A percentile compares a stretch with the other conserved stretches of the same genome.
phyloP scores from a whole-genome alignment of 768 basidiomycete genomes.

The Aureoboletus auriporus region DNA sequence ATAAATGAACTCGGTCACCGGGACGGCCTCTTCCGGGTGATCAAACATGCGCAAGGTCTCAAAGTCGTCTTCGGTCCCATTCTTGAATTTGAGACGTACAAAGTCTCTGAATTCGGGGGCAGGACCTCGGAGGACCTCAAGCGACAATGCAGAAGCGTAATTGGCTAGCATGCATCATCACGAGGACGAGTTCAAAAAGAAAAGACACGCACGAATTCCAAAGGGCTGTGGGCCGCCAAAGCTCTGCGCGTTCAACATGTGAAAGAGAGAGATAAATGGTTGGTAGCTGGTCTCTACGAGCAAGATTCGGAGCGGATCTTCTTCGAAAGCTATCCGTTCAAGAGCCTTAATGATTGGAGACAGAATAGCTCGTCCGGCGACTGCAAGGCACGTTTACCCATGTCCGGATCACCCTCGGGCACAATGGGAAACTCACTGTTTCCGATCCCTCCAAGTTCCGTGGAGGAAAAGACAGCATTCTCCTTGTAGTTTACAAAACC shows the following conservation, averaged over 20 bases:
- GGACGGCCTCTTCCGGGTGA: slow-evolving; percentile 61
- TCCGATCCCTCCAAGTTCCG: slow-evolving; percentile 59
- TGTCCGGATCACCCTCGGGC: too few species aligned
- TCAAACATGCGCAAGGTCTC: slow-evolving; percentile 66
- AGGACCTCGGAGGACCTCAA: slow-evolving; percentile 71
- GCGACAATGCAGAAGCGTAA: slow-evolving; percentile 65
- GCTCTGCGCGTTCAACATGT: slow-evolving; percentile 56
- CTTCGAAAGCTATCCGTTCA: slow-evolving; percentile 72
- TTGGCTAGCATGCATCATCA: slow-evolving; percentile 43
- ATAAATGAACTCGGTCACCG: slow-evolving; percentile 80
- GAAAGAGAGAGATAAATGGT: slow-evolving; percentile 83
- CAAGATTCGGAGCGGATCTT: slow-evolving; percentile 73
- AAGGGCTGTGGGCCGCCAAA: slow-evolving; percentile 46
- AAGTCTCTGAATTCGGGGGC: slow-evolving; percentile 77
- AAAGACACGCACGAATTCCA: slow-evolving; percentile 57
- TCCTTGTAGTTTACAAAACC: slow-evolving; percentile 76
- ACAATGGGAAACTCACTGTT: slow-evolving; percentile 51
- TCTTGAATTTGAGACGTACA: slow-evolving; percentile 79
- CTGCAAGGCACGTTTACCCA: slow-evolving; percentile 33
- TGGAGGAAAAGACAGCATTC: slow-evolving; percentile 64
- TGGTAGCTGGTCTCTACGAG: slow-evolving; percentile 81
- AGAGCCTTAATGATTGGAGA: slow-evolving; percentile 68
- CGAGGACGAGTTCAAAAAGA: neutral
- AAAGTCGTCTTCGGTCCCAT: slow-evolving; percentile 60
- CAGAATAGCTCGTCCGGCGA: slow-evolving; percentile 76